Percentiles rank a stretch among this genome's conserved stretches.
phyloP scores from a whole-genome alignment of 177 flowering plant species.

The Vitis hybrid region DNA sequence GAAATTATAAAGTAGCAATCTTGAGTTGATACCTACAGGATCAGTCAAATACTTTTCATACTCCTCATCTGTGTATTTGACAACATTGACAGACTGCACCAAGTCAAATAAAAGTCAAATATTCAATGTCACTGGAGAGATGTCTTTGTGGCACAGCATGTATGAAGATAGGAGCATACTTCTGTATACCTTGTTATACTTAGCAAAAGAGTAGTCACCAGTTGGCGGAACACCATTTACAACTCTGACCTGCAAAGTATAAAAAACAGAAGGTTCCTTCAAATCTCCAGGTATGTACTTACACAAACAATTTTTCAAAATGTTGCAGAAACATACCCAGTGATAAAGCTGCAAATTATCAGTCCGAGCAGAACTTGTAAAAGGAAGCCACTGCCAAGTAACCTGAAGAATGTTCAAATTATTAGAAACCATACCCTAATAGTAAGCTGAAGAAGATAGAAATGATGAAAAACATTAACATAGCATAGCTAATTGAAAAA shows the following conservation, averaged over 20 bases:
- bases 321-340: slow-evolving; percentile 57
- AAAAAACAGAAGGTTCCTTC: not conserved
- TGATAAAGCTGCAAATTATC: slow-evolving; percentile 90
- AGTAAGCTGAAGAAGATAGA: not conserved
- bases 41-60: slow-evolving; percentile 84
- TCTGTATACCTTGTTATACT: slow-evolving; percentile 79
- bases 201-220: slow-evolving; percentile 94
- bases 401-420: slow-evolving; percentile 45
- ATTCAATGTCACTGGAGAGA: not conserved
- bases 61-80: slow-evolving; percentile 93
- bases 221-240: slow-evolving; percentile 97
- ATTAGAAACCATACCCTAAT: slow-evolving; percentile 3
- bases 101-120: slow-evolving; percentile 15
- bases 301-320: not conserved
- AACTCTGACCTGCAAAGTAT: slow-evolving; percentile 74
- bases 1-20: not conserved
- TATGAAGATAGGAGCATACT: not conserved
- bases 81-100: slow-evolving; percentile 78
- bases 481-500: too few species aligned
- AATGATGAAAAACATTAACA: too few species aligned
- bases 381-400: slow-evolving; percentile 97
- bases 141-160: not conserved
- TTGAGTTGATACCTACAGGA: slow-evolving; percentile 72
- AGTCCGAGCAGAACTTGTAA: slow-evolving; percentile 83
- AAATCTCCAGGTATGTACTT: slow-evolving; percentile 1